phyloP scores from a whole-genome alignment of 2,329 filamentous ascomycete species.

The Domatiomyces globalis region DNA sequence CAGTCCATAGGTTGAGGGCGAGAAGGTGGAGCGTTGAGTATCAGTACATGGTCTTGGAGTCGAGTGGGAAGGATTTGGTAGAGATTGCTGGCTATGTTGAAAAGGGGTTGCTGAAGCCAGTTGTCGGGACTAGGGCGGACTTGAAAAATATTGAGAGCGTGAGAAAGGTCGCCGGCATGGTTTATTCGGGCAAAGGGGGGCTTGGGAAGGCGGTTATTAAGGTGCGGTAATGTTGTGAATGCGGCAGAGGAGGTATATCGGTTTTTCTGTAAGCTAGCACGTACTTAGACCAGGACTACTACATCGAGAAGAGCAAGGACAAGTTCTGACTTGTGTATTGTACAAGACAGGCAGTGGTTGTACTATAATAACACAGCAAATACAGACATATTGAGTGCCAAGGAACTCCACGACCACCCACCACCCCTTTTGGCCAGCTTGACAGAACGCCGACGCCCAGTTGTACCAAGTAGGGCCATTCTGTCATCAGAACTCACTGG shows the following conservation, averaged over 20 bases:
- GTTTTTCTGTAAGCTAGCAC: too few relatives aligned
- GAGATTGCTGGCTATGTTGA: slow-evolving; percentile 29
- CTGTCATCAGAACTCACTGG: too few relatives aligned
- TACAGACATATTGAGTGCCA: too few relatives aligned
- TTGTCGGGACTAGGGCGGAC: slow-evolving; percentile 30
- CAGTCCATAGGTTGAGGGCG: slow-evolving; percentile 29
- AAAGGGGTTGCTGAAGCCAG: slow-evolving; percentile 29
- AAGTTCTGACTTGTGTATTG: too few relatives aligned
- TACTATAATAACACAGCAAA: too few relatives aligned
- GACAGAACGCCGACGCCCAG: too few relatives aligned
- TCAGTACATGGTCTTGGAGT: slow-evolving; percentile 33
- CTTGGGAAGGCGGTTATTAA: slow-evolving; percentile 32
- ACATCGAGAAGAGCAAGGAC: too few relatives aligned
- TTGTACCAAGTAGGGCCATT: too few relatives aligned
- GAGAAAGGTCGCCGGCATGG: slow-evolving; percentile 28
- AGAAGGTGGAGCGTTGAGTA: slow-evolving; percentile 34
- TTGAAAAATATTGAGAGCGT: slow-evolving; percentile 34
- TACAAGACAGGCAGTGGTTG: too few relatives aligned
- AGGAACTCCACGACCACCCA: too few relatives aligned
- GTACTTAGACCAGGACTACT: too few relatives aligned
- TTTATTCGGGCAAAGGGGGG: slow-evolving; percentile 30
- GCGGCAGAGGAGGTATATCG: background rate
- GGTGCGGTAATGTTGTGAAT: slow-evolving; percentile 13
- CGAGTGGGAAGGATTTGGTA: slow-evolving; percentile 31
- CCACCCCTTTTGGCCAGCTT: too few relatives aligned